phyloP scores from a whole-genome alignment of 345 rosid species.

The Syzygium jambos region DNA sequence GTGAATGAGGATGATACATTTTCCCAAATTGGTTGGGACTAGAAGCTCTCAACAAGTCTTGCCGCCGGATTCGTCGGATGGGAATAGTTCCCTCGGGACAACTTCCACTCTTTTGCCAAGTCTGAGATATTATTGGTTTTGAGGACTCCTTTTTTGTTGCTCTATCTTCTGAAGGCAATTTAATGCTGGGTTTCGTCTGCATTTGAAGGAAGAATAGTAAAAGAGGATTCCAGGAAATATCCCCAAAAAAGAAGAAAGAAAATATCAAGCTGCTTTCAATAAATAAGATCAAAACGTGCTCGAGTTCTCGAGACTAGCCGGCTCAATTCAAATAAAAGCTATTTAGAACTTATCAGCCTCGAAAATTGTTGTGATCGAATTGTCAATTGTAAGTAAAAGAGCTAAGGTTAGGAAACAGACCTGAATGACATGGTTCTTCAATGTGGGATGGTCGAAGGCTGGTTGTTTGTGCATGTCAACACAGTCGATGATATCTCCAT shows the following conservation, averaged over 20 bases:
- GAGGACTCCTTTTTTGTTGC: slow-evolving; percentile 1
- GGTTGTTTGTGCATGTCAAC: slow-evolving; percentile 38
- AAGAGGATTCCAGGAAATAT: not conserved
- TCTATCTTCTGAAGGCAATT: not conserved
- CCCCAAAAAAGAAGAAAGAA: not conserved
- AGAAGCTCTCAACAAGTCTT: slow-evolving; percentile 29
- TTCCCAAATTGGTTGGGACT: slow-evolving; percentile 19
- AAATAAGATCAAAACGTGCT: not conserved
- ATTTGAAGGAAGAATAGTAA: not conserved
- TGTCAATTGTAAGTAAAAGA: not conserved
- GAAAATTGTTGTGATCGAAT: not conserved
- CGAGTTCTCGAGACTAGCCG: not conserved
- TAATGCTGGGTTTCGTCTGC: slow-evolving; percentile 36
- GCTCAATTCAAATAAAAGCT: not conserved
- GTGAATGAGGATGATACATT: slow-evolving; percentile 6
- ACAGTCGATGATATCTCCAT: slow-evolving; percentile 51
- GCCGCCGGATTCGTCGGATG: slow-evolving; percentile 26
- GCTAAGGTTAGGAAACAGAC: slow-evolving; percentile 1
- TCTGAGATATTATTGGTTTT: slow-evolving; percentile 11
- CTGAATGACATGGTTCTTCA: slow-evolving; percentile 37
- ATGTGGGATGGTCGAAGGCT: slow-evolving; percentile 41
- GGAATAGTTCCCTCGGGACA: slow-evolving; percentile 48
- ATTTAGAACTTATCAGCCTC: not conserved
- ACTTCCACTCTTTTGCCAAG: slow-evolving; percentile 35
- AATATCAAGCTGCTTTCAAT: not conserved